Percentiles rank a stretch among this genome's conserved stretches.
Conservation (phyloP, 805 yeast species). For the Candida sithepensis region DNA sequence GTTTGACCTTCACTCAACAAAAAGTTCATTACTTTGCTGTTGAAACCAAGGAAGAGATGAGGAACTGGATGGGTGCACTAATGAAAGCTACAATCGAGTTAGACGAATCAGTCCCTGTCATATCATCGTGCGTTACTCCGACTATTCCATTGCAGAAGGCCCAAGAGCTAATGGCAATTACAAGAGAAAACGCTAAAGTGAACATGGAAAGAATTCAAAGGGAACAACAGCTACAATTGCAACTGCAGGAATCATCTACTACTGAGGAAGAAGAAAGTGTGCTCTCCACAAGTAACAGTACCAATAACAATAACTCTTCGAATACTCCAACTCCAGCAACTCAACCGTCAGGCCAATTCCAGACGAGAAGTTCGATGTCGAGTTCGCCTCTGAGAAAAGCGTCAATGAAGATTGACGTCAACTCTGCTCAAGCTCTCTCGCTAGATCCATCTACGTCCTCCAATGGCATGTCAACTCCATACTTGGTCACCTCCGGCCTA, state of each 20-base stretch:
- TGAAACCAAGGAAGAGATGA: slow-evolving; percentile 85
- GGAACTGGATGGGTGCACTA: slow-evolving; percentile 91
- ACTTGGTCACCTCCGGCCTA: slow-evolving; percentile 59
- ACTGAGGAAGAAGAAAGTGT: slow-evolving; percentile 13
- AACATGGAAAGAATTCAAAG: slow-evolving; percentile 47
- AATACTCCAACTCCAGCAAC: slow-evolving; percentile 20
- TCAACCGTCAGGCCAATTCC: slow-evolving; percentile 19
- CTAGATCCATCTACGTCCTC: slow-evolving; percentile 16
- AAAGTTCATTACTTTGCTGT: slow-evolving; percentile 95
- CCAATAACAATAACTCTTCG: slow-evolving; percentile 6
- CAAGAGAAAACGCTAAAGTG: slow-evolving; percentile 66
- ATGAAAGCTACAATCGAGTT: slow-evolving; percentile 95
- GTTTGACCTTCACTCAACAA: slow-evolving; percentile 94
- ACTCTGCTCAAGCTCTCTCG: slow-evolving; percentile 38
- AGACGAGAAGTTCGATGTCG: slow-evolving; percentile 30
- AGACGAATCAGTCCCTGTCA: slow-evolving; percentile 88
- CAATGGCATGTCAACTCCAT: slow-evolving; percentile 64
- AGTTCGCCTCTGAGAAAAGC: slow-evolving; percentile 18
- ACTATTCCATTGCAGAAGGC: slow-evolving; percentile 86
- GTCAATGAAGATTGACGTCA: slow-evolving; percentile 35
- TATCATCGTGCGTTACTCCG: slow-evolving; percentile 93
- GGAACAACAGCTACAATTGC: slow-evolving; percentile 18
- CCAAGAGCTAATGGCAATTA: slow-evolving; percentile 77
- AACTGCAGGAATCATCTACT: slow-evolving; percentile 10
- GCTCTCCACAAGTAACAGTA: slow-evolving; percentile 8